Percentiles rank a stretch among this genome's conserved stretches.
Conservation (phyloP, 257 asterid species). For the Lavandula angustifolia region DNA sequence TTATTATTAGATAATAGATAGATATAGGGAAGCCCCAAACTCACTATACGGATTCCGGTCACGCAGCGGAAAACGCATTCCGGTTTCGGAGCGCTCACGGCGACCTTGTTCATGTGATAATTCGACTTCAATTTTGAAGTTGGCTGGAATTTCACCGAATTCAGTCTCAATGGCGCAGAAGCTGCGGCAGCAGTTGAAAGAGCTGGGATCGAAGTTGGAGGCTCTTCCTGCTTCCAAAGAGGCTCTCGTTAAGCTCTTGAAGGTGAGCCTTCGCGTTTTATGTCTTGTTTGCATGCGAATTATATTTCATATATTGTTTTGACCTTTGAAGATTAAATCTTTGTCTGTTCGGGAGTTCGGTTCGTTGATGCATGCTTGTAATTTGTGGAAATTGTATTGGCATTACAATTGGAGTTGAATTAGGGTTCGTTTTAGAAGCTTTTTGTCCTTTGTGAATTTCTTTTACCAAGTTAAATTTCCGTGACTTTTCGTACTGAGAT, state of each 20-base stretch:
- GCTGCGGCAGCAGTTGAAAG: constrained; percentile 74
- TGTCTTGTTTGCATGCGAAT: constrained; percentile 19
- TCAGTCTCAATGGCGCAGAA: constrained; percentile 55
- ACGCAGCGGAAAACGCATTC: constrained; percentile 25
- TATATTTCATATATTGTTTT: constrained; percentile 19
- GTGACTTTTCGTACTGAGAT: constrained; percentile 8
- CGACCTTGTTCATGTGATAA: constrained; percentile 28
- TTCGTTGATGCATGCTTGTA: constrained; percentile 40
- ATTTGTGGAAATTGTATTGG: constrained; percentile 27
- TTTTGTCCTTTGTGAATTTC: constrained; percentile 16
- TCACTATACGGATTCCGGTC: constrained; percentile 29
- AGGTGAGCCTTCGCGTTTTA: constrained; percentile 45
- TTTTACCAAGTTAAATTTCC: constrained; percentile 19
- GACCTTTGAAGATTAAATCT: constrained; percentile 7
- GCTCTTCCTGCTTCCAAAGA: constrained; percentile 67
- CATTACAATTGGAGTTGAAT: constrained; percentile 34
- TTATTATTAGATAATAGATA: too few species aligned
- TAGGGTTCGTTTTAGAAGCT: constrained; percentile 41
- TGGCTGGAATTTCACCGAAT: constrained; percentile 30
- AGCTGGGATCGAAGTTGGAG: constrained; percentile 78
- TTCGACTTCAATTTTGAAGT: constrained; percentile 14
- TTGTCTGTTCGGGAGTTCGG: constrained; percentile 27
- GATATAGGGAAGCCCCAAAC: constrained; percentile 36
- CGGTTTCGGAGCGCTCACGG: constrained; percentile 10
- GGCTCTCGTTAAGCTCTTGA: constrained; percentile 72